Evolutionary conservation across 2,329 filamentous ascomycete species (phyloP).

Genomic region (Oidium heveae): DNA sequence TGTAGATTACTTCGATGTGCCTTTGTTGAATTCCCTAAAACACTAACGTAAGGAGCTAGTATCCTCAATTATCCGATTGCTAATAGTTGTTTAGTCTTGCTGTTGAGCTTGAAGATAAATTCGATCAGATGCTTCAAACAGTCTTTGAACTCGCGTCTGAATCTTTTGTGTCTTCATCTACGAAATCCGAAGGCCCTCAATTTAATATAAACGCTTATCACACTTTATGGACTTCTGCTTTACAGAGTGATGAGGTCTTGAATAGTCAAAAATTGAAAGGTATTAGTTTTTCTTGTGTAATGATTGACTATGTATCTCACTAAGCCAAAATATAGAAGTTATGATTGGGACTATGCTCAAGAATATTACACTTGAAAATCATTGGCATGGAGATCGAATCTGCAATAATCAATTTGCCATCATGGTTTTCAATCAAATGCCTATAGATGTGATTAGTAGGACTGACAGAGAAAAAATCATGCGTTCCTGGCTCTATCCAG

Average conservation of each 20-base stretch:
- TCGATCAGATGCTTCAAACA: slow-evolving; percentile 7
- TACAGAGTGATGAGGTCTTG: slow-evolving; percentile 8
- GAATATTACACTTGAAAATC: slow-evolving; percentile 5
- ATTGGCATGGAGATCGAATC: slow-evolving; percentile 4
- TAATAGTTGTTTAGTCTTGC: slow-evolving; percentile 8
- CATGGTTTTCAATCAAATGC: slow-evolving; percentile 8
- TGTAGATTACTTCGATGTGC: slow-evolving; percentile 8
- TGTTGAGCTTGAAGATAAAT: slow-evolving; percentile 4
- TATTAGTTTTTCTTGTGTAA: slow-evolving; percentile 3
- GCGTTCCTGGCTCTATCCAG: slow-evolving; percentile 8
- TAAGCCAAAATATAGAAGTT: slow-evolving; percentile 3
- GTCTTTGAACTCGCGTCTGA: slow-evolving; percentile 11
- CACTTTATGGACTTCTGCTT: slow-evolving; percentile 7
- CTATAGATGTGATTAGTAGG: slow-evolving; percentile 18
- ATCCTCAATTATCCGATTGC: neutral
- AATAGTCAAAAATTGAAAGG: slow-evolving; percentile 7
- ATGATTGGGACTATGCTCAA: slow-evolving; percentile 11
- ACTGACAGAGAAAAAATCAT: slow-evolving; percentile 21
- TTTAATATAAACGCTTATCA: slow-evolving; percentile 6
- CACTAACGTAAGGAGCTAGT: slow-evolving; percentile 8
- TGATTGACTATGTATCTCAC: slow-evolving; percentile 1
- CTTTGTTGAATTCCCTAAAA: slow-evolving; percentile 10
- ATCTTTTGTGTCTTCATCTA: neutral
- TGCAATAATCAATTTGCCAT: slow-evolving; percentile 9
- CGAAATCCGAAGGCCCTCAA: slow-evolving; percentile 2